Conservation (phyloP, 768 basidiomycete species). For the Agaricus subrufescens region DNA sequence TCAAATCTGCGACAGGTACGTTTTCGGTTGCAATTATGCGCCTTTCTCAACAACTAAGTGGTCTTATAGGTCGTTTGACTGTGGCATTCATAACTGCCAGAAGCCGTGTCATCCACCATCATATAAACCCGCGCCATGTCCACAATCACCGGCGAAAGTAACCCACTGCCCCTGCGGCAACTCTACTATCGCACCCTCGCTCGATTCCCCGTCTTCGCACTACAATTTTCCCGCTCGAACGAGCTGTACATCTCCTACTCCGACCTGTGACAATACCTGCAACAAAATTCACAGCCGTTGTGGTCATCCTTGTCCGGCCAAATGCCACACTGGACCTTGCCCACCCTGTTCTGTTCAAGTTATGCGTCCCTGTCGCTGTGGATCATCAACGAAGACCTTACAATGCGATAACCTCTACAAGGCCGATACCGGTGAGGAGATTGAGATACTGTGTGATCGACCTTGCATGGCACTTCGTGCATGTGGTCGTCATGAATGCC, state of each 20-base stretch:
- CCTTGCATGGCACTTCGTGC: conserved; percentile 73
- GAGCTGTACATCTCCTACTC: conserved; percentile 71
- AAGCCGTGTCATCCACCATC: conserved; percentile 78
- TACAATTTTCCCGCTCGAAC: conserved; percentile 38
- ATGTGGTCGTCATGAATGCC: conserved; percentile 87
- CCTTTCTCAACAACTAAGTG: conserved; percentile 2
- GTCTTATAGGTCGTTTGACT: conserved; percentile 58
- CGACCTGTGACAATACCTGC: conserved; percentile 72
- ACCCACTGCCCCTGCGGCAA: conserved; percentile 83
- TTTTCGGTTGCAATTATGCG: conserved; percentile 11
- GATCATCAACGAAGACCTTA: conserved; percentile 52
- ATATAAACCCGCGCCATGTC: conserved; percentile 53
- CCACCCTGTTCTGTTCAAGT: conserved; percentile 72
- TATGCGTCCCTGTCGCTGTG: conserved; percentile 83
- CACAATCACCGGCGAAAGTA: conserved; percentile 63
- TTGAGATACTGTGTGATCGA: conserved; percentile 74
- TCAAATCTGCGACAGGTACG: conserved; percentile 51
- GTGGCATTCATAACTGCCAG: conserved; percentile 70
- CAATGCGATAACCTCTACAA: conserved; percentile 47
- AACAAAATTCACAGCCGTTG: conserved; percentile 60
- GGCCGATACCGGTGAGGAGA: conserved; percentile 28
- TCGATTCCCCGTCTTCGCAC: conserved; percentile 19
- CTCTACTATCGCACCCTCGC: conserved; percentile 39
- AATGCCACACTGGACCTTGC: conserved; percentile 78
- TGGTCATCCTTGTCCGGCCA: conserved; percentile 62